A percentile compares a stretch with the other conserved stretches of the same genome.
phyloP scores from a whole-genome alignment of 2,329 filamentous ascomycete species.

The Cladosporium sp. region DNA sequence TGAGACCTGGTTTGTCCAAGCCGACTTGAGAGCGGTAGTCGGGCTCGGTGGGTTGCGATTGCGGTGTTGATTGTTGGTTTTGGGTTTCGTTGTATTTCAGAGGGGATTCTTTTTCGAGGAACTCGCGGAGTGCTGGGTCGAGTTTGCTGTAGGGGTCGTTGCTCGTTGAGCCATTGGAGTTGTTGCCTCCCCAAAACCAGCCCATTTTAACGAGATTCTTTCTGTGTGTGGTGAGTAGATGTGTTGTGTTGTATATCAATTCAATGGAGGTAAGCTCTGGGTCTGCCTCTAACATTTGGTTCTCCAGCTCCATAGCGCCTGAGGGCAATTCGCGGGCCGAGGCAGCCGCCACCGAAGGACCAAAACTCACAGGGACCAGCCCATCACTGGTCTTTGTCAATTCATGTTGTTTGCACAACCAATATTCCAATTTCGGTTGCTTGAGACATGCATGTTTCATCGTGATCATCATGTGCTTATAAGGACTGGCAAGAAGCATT shows the following conservation, averaged over 20 bases:
- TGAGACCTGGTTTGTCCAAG: constrained; percentile 18
- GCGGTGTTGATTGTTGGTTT: constrained; percentile 11
- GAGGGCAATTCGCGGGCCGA: not conserved
- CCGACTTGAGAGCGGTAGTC: constrained; percentile 31
- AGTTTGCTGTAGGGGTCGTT: constrained; percentile 69
- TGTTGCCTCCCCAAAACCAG: constrained; percentile 53
- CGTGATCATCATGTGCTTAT: too few species aligned
- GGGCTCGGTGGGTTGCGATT: constrained; percentile 21
- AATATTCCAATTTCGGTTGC: too few species aligned
- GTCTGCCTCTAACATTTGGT: too few species aligned
- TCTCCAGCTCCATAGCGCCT: too few species aligned
- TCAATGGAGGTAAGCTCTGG: too few species aligned
- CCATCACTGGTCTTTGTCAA: too few species aligned
- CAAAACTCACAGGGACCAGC: too few species aligned
- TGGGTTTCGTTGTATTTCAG: constrained; percentile 54
- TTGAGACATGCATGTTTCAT: too few species aligned
- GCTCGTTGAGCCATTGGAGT: constrained; percentile 31
- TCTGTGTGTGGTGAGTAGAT: not conserved
- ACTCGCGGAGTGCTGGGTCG: constrained; percentile 78
- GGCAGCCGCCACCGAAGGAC: not conserved
- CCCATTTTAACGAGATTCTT: constrained; percentile 44
- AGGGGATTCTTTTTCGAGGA: constrained; percentile 77
- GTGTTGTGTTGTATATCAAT: too few species aligned
- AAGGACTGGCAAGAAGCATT: too few species aligned
- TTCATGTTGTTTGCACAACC: too few species aligned